These are phyloP conservation scores for Ophiorrhiza pumila DNA, from an alignment of 257 asterid genomes.

Conservation along the genomic window DNA sequence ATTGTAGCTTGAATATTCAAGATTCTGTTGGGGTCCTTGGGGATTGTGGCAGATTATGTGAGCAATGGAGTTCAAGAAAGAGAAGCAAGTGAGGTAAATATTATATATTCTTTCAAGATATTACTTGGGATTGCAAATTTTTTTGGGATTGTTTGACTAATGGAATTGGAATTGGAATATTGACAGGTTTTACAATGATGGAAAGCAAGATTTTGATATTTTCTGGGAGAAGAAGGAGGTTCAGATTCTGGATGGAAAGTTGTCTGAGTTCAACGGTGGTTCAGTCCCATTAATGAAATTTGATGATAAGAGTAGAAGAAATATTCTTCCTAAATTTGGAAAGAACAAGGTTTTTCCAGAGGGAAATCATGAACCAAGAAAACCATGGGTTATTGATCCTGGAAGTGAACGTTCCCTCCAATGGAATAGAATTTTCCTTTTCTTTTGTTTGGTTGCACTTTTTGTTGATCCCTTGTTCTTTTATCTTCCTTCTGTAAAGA, in stretches of 20 bases:
- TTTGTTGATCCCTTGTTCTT: slow-evolving; percentile 84
- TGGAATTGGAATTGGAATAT: slow-evolving; percentile 16
- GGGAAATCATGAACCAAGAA: slow-evolving; percentile 42
- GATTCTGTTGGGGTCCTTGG: background rate
- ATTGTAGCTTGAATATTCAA: background rate
- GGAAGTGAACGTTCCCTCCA: slow-evolving; percentile 66
- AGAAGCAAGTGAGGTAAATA: slow-evolving; percentile 51
- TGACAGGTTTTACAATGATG: slow-evolving; percentile 61
- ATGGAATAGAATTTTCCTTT: slow-evolving; percentile 77
- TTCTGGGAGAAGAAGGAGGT: slow-evolving; percentile 50
- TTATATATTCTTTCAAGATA: background rate
- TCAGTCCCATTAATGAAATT: slow-evolving; percentile 39
- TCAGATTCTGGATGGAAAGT: slow-evolving; percentile 33
- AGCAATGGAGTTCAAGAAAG: slow-evolving; percentile 57
- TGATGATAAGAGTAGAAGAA: slow-evolving; percentile 36
- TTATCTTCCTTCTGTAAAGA: slow-evolving; percentile 62
- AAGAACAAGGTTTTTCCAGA: slow-evolving; percentile 64
- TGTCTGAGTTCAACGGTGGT: slow-evolving; percentile 33
- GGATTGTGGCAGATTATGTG: background rate
- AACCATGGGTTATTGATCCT: slow-evolving; percentile 62
- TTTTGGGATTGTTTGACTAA: background rate
- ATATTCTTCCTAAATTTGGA: slow-evolving; percentile 42
- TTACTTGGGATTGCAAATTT: background rate
- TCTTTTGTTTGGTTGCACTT: slow-evolving; percentile 67
- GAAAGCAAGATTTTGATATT: slow-evolving; percentile 45